Percentiles rank a stretch among this genome's conserved stretches.
These are phyloP conservation scores for Podosphaera fusca DNA, from an alignment of 2,329 filamentous ascomycete genomes.

Conservation along the genomic window DNA sequence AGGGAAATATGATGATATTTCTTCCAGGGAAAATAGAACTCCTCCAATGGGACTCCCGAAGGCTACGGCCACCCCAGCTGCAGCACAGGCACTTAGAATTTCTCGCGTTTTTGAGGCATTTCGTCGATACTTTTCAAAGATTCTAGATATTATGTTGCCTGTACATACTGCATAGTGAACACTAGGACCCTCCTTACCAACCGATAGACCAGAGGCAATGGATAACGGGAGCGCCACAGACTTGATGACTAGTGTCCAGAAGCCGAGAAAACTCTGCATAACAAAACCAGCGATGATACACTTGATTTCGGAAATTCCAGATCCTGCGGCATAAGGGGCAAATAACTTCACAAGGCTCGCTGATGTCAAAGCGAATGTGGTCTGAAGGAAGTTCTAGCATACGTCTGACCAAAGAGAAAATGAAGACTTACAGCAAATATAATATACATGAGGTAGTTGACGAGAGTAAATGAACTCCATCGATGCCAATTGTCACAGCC, in stretches of 20 bases:
- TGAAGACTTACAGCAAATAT: constrained; percentile 43
- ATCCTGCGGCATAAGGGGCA: constrained; percentile 87
- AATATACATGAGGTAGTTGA: constrained; percentile 80
- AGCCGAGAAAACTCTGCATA: constrained; percentile 93
- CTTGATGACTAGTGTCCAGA: constrained; percentile 84
- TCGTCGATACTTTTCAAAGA: constrained; percentile 77
- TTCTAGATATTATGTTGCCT: constrained; percentile 79
- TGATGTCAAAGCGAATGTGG: constrained; percentile 58
- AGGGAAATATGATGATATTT: constrained; percentile 83
- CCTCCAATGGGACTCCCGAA: constrained; percentile 96
- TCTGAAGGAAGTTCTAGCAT: constrained; percentile 20
- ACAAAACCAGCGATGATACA: constrained; percentile 97
- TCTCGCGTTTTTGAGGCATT: constrained; percentile 90
- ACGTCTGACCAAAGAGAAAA: constrained; percentile 1
- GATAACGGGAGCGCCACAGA: constrained; percentile 74
- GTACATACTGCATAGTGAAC: constrained; percentile 98
- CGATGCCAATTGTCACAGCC: constrained; percentile 72
- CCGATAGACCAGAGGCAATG: constrained; percentile 80
- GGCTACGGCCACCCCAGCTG: constrained; percentile 83
- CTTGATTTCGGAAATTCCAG: constrained; percentile 96
- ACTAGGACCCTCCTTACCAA: constrained; percentile 92
- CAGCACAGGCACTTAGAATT: constrained; percentile 82
- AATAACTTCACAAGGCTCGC: constrained; percentile 74
- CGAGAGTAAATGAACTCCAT: constrained; percentile 56
- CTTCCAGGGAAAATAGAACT: constrained; percentile 87